Evolutionary conservation across 2,329 filamentous ascomycete genomes (phyloP), one percentile per base, ranked within the genome.

Genomic region (Beauveria medogensis): DNA sequence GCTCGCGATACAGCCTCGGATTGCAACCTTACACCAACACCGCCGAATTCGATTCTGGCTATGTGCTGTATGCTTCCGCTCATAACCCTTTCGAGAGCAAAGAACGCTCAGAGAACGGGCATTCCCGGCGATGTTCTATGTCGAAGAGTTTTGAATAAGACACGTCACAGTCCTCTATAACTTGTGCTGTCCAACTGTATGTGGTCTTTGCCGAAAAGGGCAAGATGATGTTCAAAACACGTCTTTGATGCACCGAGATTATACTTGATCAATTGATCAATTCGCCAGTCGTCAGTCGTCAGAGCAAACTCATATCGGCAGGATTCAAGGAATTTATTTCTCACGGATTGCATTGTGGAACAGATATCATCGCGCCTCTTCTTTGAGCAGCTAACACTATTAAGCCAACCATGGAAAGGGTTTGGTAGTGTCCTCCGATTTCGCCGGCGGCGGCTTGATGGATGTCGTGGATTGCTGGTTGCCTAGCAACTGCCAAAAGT

Each of bases 391-490:
- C 65, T 64, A 20, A 47, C 55, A 10, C 62, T 67, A 18, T 69
- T 61, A 66, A 50, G 65, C 67, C 58, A 65, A 59, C 5, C 65
- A 64, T n/a, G 66, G 64, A 26, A 44, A 61, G 5, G 62, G 64
- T 14, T 67, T 68, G 61, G 62, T 63, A 6, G 53, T 46, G 55
- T 62, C 48, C 41, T 62, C 34, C 48, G 62, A 62, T 6, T 65
- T 66, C 22, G 60, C 64, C 24, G 58, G 55, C 8, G 56, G 59
- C 2, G 55, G 63, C 26, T 46, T 68, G 44, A 62, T 37, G 34
- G 69, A 68, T 20, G 89, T 95, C 59, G 93, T 96, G 87, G 92
- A 96, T 71, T 83, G 86, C 64, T 96, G 92, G 92, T 92, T 96
- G 66, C 76, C 96, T 68, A 91, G 91, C 59, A 89, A 87, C 66